Evolutionary conservation across 106 monocot genomes (phyloP), one percentile per base, ranked within the genome.

Genomic region (Phalaenopsis equestris): DNA sequence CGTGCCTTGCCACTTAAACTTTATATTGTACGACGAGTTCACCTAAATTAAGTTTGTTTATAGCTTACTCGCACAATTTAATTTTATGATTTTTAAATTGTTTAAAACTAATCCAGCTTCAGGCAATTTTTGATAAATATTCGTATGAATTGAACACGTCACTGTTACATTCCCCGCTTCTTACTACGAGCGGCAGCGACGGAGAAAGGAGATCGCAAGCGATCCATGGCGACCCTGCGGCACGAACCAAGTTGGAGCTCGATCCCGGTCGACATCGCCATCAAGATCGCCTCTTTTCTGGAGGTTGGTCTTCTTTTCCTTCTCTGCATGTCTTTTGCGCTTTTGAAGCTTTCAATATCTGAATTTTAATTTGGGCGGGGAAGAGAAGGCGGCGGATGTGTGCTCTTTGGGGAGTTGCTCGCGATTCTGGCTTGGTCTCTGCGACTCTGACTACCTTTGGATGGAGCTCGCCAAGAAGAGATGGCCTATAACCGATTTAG

Each of bases 341-440:
- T 15, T 19, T 39, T 47, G 57, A n/a, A 64, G 73, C 30, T 12
- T 45, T 72, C 24, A n/a, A 21, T 42, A 14, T 42, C 45, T 65
- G 41, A 24, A 24, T 55, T 61, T 56, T 56, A 55, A 67, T 47
- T 79, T 82, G 36, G 56, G 12, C 24, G 41, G 3, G 67, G 24
- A 73, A 41, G 46, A 41, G 16, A 65, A 93, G 88, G 88, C 24
- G 9, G 6, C 43, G 16, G 96, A 96, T 73, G 87, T 96, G 55
- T 96, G 91, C 81, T 85, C 91, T 19, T 77, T 96, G 10, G 91
- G 90, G 48, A 81, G 88, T 42, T 96, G 93, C 79, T 93, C 90
- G 11, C 86, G 84, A 6, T 87, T 85, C 84, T 88, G 93, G 88
- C 82, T 76, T 4, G 75, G 46, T 19, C 57, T 93, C 52, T 96